Evolutionary conservation across 768 basidiomycete genomes (phyloP), one percentile per base, ranked within the genome.

Genomic region (Leccinum sublutescens): DNA sequence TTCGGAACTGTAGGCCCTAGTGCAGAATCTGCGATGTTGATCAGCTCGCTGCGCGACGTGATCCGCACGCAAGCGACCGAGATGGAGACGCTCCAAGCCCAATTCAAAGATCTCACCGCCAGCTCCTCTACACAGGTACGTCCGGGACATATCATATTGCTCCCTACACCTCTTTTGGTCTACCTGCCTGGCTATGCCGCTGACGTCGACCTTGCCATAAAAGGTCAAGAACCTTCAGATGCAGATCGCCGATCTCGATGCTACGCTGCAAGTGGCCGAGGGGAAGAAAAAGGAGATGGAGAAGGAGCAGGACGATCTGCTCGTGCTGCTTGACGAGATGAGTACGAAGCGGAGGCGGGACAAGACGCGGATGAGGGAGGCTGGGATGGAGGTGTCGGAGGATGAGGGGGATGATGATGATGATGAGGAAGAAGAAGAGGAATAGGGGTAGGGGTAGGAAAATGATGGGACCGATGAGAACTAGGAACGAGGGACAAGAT

Each of bases 251-350:
- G 69, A 72, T 4, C 69, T 91, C 21, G 75, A 82, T 27, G 65
- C 71, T 14, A 73, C 85, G 55, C 71, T 93, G 8, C 71, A 74
- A 47, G 75, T 74, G 1, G 78, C 85, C 9, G 82, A 89, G 64
- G 80, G 79, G 56, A 89, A 87, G 70, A 82, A 84, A 52, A 87
- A 83, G 64, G 94, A 97, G 9, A 84, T 86, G 23, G 94, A 97
- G 73, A 95, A 95, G 74, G 96, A 99, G 72, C 95, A 98, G 66
- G 96, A 98, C 70, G 96, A 99, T 73, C 72, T 98, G 51, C 78
- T 99, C 21, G 95, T 99, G 11, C 75, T 98, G 33, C 78, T 99
- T 4, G 97, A 98, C 67, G 97, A 98, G 75, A 78, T 97, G 61
- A 91, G 85, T 49, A 82, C 78, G 63, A 99, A 99, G 76, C 80